Base-by-base conservation (phyloP, 176 grass and related monocot species). In the Guadua angustifolia region DNA sequence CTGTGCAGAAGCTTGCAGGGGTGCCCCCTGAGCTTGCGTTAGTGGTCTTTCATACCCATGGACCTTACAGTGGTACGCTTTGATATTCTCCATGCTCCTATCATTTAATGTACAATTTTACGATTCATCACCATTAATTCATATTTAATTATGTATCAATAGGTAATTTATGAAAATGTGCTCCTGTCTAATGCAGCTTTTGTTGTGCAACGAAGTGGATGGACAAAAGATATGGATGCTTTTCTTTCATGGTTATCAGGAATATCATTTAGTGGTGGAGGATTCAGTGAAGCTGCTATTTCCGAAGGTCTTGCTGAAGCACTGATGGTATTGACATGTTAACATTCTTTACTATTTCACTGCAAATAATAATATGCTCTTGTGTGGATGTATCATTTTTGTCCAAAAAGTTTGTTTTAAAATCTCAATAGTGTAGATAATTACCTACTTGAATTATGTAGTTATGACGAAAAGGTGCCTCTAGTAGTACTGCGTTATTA, bases 251-350 rank as follows among this genome's bases (percentile, higher is more conserved):
- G 91, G 93, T 66, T 99, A 71, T 88, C 96, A 80, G 86, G 91
- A 86, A 86, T 99, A 66, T 65, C 73, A 64, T 99, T 99, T 82
- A 89, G 76, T 79, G 93, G 93, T 75, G 93, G 96, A 36, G 93
- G 91, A 84, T 99, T 88, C 49, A 93, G 69, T 64, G 93, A 95
- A n/a, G 80, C 89, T 89, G 88, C 88, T 73, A 91, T 88, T 52
- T 94, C 89, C 40, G 96, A 99, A 83, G 96, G 96, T 19, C 96
- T 99, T 80, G 72, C 96, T 62, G 93, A 99, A 80, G 93, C 93
- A 78, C 83, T 99, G 60, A 84, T 79, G 87, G 96, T 94, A 91
- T 66, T 73, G 26, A n/a, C 24, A 1, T 79, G 19, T 81, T 76
- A 22, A 56, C 71, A 36, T 44, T 39, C 14, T 71, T 74, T 7